phyloP scores from a whole-genome alignment of 1,284 basidiomycete species.

The Sanguinoderma infundibulare region DNA sequence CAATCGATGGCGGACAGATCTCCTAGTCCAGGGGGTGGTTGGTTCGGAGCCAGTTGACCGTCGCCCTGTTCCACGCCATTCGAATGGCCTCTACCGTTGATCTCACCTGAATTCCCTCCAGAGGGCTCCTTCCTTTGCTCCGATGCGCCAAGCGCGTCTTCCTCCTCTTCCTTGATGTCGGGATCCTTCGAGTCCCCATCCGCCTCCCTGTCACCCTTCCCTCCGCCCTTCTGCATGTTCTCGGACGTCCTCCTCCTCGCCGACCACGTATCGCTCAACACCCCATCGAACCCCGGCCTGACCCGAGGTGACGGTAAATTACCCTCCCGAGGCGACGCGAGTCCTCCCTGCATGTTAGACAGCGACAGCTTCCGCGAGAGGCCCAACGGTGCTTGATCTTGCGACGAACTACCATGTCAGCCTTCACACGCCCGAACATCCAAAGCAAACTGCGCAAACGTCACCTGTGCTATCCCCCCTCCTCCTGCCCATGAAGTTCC shows the following conservation, averaged over 20 bases:
- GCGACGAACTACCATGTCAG: conserved; percentile 5
- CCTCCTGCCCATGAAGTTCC: conserved; percentile 59
- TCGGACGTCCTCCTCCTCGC: conserved; percentile 63
- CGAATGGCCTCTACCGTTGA: neutral
- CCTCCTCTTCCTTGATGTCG: conserved; percentile 62
- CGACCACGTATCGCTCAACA: conserved; percentile 72
- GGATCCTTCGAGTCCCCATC: conserved; percentile 46
- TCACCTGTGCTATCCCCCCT: conserved; percentile 68
- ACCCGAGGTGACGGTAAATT: conserved; percentile 68
- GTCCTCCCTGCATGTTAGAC: conserved; percentile 57
- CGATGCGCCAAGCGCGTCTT: conserved; percentile 23
- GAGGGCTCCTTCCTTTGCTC: conserved; percentile 10
- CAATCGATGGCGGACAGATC: conserved; percentile 81
- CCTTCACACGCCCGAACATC: neutral
- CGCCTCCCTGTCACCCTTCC: conserved; percentile 40
- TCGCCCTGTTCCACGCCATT: conserved; percentile 1
- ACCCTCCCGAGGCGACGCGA: conserved; percentile 60
- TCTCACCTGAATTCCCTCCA: conserved; percentile 2
- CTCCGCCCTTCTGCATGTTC: conserved; percentile 46
- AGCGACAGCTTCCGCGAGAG: conserved; percentile 74
- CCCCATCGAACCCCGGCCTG: conserved; percentile 73
- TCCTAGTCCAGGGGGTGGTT: conserved; percentile 45
- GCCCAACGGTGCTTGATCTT: conserved; percentile 51
- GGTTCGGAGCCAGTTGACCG: conserved; percentile 8
- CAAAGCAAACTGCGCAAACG: neutral